Percentiles rank a stretch among this genome's conserved stretches.
phyloP scores from a whole-genome alignment of 805 yeast genomes.

The Pichia occidentalis region DNA sequence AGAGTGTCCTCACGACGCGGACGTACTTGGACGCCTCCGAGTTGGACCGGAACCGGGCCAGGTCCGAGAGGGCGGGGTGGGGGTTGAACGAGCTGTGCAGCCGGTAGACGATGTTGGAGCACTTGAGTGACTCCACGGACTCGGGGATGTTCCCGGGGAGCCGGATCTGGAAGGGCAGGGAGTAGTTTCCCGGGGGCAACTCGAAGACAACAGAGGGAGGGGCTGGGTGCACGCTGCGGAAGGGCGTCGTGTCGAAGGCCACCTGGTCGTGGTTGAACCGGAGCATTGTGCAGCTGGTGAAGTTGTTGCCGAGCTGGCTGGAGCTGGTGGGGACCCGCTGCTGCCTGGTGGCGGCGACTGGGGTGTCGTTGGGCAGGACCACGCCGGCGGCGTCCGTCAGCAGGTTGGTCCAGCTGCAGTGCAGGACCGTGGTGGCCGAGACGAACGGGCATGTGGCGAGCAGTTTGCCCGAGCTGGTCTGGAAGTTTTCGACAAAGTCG shows the following conservation, averaged over 20 bases:
- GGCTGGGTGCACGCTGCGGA: slow-evolving; percentile 22
- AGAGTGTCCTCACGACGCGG: slow-evolving; percentile 39
- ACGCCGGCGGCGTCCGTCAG: slow-evolving; percentile 35
- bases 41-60: background rate
- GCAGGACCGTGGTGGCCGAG: slow-evolving; percentile 35
- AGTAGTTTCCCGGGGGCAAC: slow-evolving; percentile 47
- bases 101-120: slow-evolving; percentile 38
- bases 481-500: slow-evolving; percentile 33
- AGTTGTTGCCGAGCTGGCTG: background rate
- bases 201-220: slow-evolving; percentile 23
- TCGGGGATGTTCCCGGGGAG: slow-evolving; percentile 44
- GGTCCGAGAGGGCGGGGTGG: background rate
- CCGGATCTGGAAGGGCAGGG: slow-evolving; percentile 39
- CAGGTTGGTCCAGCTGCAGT: slow-evolving; percentile 44
- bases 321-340: background rate
- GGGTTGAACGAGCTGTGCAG: slow-evolving; percentile 25
- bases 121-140: slow-evolving; percentile 43
- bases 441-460: slow-evolving; percentile 29
- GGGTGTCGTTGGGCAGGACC: slow-evolving; percentile 19
- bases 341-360: background rate
- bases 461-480: slow-evolving; percentile 24
- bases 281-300: background rate
- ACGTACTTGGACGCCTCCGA: slow-evolving; percentile 30
- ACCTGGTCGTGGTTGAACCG: slow-evolving; percentile 5
- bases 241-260: slow-evolving; percentile 28